Evolutionary conservation across 768 basidiomycete species (phyloP), one percentile per base, ranked within the genome.

Genomic region (Pleurotus eryngii): DNA sequence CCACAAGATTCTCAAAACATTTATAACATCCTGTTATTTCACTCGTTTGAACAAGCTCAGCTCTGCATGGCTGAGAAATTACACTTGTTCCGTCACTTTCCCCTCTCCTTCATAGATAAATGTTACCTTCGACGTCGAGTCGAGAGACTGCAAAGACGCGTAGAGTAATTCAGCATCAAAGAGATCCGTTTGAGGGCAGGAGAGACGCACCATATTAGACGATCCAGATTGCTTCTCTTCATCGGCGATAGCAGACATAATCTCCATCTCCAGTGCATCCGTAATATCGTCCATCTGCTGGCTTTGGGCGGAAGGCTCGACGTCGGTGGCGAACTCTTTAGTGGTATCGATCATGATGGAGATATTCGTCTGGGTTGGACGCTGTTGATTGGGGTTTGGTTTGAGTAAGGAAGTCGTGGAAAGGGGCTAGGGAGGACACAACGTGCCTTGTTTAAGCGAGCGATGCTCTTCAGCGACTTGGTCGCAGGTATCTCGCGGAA

Each of bases 321-420:
- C 27, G 63, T 81, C 80, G 3, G 71, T 73, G 18, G 67, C 71
- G 59, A 76, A 78, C 62, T 82, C 78, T 59, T 79, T 76, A 4
- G 78, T 81, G 3, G 81, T 82, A 59, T 81, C 76, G 49, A 82
- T 80, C 61, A 81, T 81, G 72, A 82, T 81, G 2, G 80, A 78
- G 43, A 81, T 80, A 57, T 81, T 80, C 3, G 37, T 53, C 22
- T 53, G 51, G 5, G 72, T 68, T 0, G 75, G 73, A 30, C 73
- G 75, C 74, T 77, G 30, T 12, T 17, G 14, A 17, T 50, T 17
- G 14, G 20, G 24, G 2, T 27, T 30, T 15, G 27, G 11, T 37
- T 14, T 38, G 26, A 17, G 8, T 9, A 37, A 2, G n/a, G 6
- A 4, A 27, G 18, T 3, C 11, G 38, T 17, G 7, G 39, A 53